A percentile compares a stretch with the other conserved stretches of the same genome.
phyloP scores from a whole-genome alignment of 2,329 filamentous ascomycete genomes.

The Nemania sp. region DNA sequence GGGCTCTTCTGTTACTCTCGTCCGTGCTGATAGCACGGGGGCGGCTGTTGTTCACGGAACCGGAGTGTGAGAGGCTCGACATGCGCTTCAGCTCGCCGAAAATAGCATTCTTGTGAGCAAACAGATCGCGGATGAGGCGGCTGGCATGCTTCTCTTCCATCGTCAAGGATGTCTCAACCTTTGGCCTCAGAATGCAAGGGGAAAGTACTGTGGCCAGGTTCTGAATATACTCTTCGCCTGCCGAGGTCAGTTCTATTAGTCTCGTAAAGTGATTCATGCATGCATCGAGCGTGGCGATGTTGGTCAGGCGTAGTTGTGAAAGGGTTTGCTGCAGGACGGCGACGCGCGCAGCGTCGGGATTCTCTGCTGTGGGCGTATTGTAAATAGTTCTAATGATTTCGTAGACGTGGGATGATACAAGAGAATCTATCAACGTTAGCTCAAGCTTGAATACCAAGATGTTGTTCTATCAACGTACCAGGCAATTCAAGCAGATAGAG shows the following conservation, averaged over 20 bases:
- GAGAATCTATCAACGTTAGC: constrained; percentile 70
- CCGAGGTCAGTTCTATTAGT: constrained; percentile 93
- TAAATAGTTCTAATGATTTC: constrained; percentile 99
- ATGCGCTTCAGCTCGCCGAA: constrained; percentile 96
- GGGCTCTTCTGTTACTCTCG: constrained; percentile 89
- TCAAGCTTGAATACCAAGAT: neutral
- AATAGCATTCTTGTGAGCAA: constrained; percentile 91
- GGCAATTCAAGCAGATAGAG: constrained; percentile 94
- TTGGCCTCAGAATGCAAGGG: constrained; percentile 85
- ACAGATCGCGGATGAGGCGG: constrained; percentile 87
- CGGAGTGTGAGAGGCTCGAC: constrained; percentile 69
- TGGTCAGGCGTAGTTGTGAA: constrained; percentile 90
- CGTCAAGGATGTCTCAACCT: constrained; percentile 84
- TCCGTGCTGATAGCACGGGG: constrained; percentile 91
- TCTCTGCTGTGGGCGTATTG: constrained; percentile 76
- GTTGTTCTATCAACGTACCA: constrained; percentile 58
- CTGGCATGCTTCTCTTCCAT: constrained; percentile 95
- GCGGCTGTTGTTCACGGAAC: constrained; percentile 61
- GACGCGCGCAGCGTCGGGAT: constrained; percentile 77
- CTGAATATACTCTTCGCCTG: constrained; percentile 82
- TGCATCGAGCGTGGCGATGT: constrained; percentile 97
- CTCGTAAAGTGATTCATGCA: constrained; percentile 98
- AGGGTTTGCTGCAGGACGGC: constrained; percentile 94
- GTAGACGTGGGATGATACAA: constrained; percentile 97
- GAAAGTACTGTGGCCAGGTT: constrained; percentile 76